Percentiles rank a stretch among this genome's conserved stretches.
Conservation (phyloP, 2,329 filamentous ascomycete species). For the Fusarium sp. region DNA sequence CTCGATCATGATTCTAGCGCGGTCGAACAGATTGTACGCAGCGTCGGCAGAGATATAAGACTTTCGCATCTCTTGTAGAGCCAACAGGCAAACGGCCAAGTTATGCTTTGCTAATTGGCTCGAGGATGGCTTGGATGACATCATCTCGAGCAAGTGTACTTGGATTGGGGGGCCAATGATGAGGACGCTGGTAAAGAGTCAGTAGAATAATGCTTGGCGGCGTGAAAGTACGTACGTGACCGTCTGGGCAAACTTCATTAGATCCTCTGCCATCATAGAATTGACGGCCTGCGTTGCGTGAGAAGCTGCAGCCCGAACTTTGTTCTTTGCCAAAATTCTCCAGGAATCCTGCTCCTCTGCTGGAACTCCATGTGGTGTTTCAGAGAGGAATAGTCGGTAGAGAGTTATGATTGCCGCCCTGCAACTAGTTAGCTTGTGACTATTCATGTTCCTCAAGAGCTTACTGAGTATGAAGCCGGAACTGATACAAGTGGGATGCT, state of each 20-base stretch:
- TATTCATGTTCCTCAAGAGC: rapidly evolving
- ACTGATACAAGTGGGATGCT: not conserved
- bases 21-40: constrained; percentile 18
- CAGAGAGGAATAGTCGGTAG: not conserved
- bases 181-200: constrained; percentile 1
- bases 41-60: constrained; percentile 25
- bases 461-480: not conserved
- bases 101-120: constrained; percentile 16
- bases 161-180: constrained; percentile 15
- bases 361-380: not conserved
- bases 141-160: constrained; percentile 14
- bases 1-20: constrained; percentile 11
- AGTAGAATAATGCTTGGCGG: not conserved
- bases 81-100: constrained; percentile 17
- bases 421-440: not conserved
- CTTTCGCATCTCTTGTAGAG: constrained; percentile 20
- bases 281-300: constrained; percentile 4
- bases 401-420: not conserved
- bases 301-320: not conserved
- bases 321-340: not conserved
- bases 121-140: not conserved
- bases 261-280: constrained; percentile 2
- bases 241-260: not conserved
- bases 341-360: not conserved
- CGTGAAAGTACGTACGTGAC: not conserved